Evolutionary conservation across 805 yeast genomes (phyloP).

Genomic region (Sugiyamaella chiloensis): DNA sequence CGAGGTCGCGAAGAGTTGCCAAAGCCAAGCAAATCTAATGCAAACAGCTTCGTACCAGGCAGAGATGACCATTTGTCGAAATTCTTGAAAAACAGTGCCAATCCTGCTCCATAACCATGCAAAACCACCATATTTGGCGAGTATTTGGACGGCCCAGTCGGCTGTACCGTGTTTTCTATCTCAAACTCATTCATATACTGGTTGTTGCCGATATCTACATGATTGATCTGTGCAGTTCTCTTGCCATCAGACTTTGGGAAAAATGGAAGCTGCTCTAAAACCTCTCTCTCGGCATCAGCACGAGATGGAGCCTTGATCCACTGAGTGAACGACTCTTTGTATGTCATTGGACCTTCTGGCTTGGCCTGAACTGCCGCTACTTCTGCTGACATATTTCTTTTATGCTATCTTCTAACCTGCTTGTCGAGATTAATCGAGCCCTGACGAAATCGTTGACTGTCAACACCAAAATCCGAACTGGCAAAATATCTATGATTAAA

Average conservation of each 20-base stretch:
- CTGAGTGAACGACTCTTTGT: slow-evolving; percentile 37
- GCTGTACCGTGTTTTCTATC: slow-evolving; percentile 35
- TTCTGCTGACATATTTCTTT: slow-evolving; percentile 1
- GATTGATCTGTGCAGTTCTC: slow-evolving; percentile 34
- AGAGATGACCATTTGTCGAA: slow-evolving; percentile 45
- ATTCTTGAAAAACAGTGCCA: slow-evolving; percentile 76
- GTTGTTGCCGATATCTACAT: slow-evolving; percentile 49
- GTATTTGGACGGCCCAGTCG: slow-evolving; percentile 25
- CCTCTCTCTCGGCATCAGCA: slow-evolving; percentile 41
- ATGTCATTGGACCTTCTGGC: slow-evolving; percentile 5
- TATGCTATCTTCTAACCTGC: no score
- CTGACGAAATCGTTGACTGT: no score
- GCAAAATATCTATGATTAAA: no score
- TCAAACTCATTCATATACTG: slow-evolving; percentile 72
- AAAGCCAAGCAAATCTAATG: slow-evolving; percentile 85
- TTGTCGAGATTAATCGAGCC: no score
- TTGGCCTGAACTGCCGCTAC: background rate
- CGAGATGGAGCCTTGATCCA: slow-evolving; percentile 41
- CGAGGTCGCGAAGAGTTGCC: slow-evolving; percentile 78
- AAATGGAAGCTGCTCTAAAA: slow-evolving; percentile 58
- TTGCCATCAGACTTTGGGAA: slow-evolving; percentile 33
- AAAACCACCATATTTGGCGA: slow-evolving; percentile 63
- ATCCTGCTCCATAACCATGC: slow-evolving; percentile 93
- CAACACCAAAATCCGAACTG: no score
- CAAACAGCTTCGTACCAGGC: slow-evolving; percentile 68